These are phyloP conservation scores for Triticum urartu DNA, from an alignment of 176 grass and related monocot species.

Conservation along the genomic window DNA sequence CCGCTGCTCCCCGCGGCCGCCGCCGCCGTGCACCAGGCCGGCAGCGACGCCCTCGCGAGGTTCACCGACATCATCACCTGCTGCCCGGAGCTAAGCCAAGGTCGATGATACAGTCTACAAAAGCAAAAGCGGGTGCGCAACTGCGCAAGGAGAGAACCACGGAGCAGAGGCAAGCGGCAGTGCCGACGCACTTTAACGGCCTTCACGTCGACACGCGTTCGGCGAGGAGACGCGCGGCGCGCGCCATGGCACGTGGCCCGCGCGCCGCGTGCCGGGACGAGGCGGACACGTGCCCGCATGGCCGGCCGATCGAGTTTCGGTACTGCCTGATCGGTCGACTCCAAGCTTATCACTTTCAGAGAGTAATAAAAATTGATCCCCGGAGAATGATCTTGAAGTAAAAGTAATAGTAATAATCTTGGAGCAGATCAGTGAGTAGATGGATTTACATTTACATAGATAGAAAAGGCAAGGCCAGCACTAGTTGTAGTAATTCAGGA, in stretches of 20 bases:
- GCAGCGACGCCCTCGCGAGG: constrained; percentile 19
- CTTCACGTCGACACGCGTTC: neutral
- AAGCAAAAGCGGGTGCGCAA: neutral
- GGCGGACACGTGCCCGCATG: neutral
- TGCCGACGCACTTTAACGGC: neutral
- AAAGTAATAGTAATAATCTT: neutral
- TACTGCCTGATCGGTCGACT: too few species aligned
- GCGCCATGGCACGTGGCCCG: neutral
- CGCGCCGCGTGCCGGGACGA: neutral
- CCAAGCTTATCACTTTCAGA: too few species aligned
- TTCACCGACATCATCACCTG: neutral
- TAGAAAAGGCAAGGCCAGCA: neutral
- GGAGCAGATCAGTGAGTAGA: neutral
- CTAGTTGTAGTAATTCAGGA: neutral
- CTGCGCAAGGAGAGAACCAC: neutral
- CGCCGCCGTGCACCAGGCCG: neutral
- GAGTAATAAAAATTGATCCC: too few species aligned
- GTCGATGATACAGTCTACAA: neutral
- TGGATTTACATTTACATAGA: neutral
- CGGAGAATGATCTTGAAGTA: neutral
- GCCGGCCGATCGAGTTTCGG: neutral
- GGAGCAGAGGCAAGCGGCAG: neutral
- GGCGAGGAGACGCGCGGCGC: neutral
- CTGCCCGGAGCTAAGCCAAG: neutral
- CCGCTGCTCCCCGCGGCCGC: neutral